Evolutionary conservation across 169 alveolate genomes (phyloP).

Genomic region (Pseudocohnilembus persalinus): DNA sequence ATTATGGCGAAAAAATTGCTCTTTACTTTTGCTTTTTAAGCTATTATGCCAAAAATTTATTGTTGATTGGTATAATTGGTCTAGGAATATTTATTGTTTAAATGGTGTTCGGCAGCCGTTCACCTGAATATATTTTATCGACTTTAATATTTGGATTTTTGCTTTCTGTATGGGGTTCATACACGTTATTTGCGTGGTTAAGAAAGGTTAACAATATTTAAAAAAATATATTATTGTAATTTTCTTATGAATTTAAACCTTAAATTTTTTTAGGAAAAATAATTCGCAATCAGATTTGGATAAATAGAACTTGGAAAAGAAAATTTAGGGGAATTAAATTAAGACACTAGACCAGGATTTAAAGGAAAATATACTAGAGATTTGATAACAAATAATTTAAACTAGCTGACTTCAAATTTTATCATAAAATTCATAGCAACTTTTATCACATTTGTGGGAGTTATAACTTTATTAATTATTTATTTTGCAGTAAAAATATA

Average conservation of each 20-base stretch:
- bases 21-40: constrained; percentile 35
- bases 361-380: constrained; percentile 31
- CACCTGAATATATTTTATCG: neutral
- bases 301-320: constrained; percentile 6
- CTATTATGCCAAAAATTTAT: constrained; percentile 22
- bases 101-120: neutral
- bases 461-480: constrained; percentile 2
- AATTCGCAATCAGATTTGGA: constrained; percentile 13
- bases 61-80: constrained; percentile 22
- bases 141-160: neutral
- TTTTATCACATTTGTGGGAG: neutral
- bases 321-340: constrained; percentile 1
- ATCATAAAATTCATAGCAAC: constrained; percentile 14
- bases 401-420: constrained; percentile 1
- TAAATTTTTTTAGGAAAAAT: constrained; percentile 1
- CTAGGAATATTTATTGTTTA: constrained; percentile 8
- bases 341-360: constrained; percentile 35
- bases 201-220: neutral
- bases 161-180: neutral
- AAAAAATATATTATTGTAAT: neutral
- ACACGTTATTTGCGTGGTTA: neutral
- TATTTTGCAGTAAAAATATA: constrained; percentile 28
- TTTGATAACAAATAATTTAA: constrained; percentile 27
- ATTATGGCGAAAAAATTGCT: constrained; percentile 46
- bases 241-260: neutral